phyloP scores from a whole-genome alignment of 495 filamentous ascomycete species.

The Podospora tetraspora region DNA sequence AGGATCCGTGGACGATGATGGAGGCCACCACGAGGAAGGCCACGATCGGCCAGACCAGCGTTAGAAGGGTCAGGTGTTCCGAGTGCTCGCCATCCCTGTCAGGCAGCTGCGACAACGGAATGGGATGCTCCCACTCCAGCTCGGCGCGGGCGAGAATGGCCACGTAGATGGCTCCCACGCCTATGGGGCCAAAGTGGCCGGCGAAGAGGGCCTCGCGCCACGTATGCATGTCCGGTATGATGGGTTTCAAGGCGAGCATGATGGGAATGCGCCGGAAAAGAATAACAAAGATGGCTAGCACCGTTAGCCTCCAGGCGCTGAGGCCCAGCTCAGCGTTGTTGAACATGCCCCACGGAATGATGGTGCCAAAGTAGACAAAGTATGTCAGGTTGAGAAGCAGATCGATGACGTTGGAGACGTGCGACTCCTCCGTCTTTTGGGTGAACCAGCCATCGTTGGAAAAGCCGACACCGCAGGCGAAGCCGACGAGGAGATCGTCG shows the following conservation, averaged over 20 bases:
- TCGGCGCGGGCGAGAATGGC: conserved; percentile 88
- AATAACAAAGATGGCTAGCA: conserved; percentile 86
- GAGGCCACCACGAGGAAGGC: conserved; percentile 91
- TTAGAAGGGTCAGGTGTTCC: conserved; percentile 65
- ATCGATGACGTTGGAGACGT: conserved; percentile 99
- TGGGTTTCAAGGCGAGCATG: conserved; percentile 84
- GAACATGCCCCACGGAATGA: conserved; percentile 90
- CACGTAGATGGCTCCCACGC: conserved; percentile 94
- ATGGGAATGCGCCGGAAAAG: conserved; percentile 95
- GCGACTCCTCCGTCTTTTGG: conserved; percentile 96
- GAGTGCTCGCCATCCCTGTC: conserved; percentile 48
- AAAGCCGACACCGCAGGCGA: conserved; percentile 92
- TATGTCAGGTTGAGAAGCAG: conserved; percentile 93
- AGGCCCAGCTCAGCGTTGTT: conserved; percentile 66
- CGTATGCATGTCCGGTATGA: conserved; percentile 96
- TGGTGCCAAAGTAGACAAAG: conserved; percentile 95
- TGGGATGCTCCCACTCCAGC: conserved; percentile 65
- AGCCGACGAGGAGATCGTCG: conserved; percentile 96
- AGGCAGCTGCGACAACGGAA: conserved; percentile 63
- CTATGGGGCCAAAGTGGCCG: conserved; percentile 97
- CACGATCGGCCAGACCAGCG: conserved; percentile 92
- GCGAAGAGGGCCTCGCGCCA: conserved; percentile 98
- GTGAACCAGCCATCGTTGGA: conserved; percentile 99
- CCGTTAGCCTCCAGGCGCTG: conserved; percentile 78
- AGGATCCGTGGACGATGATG: conserved; percentile 94